phyloP scores from a whole-genome alignment of 306 rosid genomes.

The Lotus japonicus region DNA sequence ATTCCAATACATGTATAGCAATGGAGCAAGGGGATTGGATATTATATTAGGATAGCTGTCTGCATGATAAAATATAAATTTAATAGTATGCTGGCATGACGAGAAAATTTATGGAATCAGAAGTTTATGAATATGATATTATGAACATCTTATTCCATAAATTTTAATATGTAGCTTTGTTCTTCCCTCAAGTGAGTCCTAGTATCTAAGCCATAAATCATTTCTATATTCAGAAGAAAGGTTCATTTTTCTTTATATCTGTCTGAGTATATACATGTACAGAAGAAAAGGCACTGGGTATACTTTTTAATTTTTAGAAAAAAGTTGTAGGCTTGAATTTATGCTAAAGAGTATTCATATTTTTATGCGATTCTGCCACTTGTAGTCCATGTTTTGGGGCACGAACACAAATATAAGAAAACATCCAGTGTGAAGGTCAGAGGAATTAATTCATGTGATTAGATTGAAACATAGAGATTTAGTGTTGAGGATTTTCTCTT shows the following conservation, averaged over 20 bases:
- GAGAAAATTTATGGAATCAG: slow-evolving; percentile 8
- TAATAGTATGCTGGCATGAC: neutral
- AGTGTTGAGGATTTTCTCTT: neutral
- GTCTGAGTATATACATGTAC: neutral
- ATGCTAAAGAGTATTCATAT: neutral
- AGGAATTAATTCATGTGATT: neutral
- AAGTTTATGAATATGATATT: slow-evolving; percentile 3
- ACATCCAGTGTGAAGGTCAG: neutral
- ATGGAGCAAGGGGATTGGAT: neutral
- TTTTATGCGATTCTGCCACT: neutral
- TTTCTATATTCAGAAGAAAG: neutral
- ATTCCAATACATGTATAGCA: neutral
- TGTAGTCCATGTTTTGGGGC: neutral
- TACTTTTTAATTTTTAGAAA: neutral
- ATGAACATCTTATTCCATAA: too few relatives aligned
- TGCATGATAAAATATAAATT: neutral
- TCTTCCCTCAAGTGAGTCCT: neutral
- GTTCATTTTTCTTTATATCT: neutral
- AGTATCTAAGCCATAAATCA: neutral
- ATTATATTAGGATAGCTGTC: neutral
- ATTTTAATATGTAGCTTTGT: neutral
- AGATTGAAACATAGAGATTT: neutral
- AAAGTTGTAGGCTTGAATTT: neutral
- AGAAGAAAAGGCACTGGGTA: neutral
- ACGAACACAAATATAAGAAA: neutral